Base-by-base conservation (phyloP, 2,329 filamentous ascomycete species). In the Colletotrichum camelliae region DNA sequence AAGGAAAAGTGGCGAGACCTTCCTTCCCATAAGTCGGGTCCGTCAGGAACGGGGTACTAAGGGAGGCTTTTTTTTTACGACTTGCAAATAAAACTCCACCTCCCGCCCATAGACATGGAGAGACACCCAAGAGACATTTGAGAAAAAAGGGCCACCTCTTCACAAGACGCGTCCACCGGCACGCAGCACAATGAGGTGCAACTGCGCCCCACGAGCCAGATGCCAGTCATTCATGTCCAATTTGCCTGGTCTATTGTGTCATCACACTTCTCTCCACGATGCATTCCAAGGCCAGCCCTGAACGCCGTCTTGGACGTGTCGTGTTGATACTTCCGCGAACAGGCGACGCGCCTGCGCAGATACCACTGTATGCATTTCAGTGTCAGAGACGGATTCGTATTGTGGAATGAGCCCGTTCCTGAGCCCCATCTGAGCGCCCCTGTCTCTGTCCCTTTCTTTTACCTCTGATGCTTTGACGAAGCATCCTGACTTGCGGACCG, bases 41-140 rank as follows among this genome's bases (percentile, higher is more conserved):
- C 70, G 18, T 4, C n/a, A 62, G 39, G 73, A 64, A 72, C 68
- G 35, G 48, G 35, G 31, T 61, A 21, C 35, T n/a, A 76, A 76
- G 70, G 69, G 74, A 74, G 74, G 48, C 74, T 39, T 76, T 67
- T 33, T 33, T 33, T 74, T 66, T 55, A 69, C 70, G 33, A 69
- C 69, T 72, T 24, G 35, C 31, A 72, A 37, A 66, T 39, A 31
- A 43, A 58, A 52, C 67, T 39, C 48, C 21, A 52, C 71, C 61
- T 62, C 69, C 15, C 16, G 31, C 29, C 18, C 13, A 70, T 58
- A 62, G 37, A 62, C 27, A 70, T 62, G n/a, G 67, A 43, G 16
- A 58, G 55, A 58, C 55, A 58, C 43, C 2, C 48, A 21, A 33
- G 33, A 31, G 55, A 61, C 67, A 48, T 37, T 16, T 52, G 43